These are phyloP conservation scores for Phycomyces blakesleeanus DNA, from an alignment of 192 early-diverging fungal species.

Conservation along the genomic window DNA sequence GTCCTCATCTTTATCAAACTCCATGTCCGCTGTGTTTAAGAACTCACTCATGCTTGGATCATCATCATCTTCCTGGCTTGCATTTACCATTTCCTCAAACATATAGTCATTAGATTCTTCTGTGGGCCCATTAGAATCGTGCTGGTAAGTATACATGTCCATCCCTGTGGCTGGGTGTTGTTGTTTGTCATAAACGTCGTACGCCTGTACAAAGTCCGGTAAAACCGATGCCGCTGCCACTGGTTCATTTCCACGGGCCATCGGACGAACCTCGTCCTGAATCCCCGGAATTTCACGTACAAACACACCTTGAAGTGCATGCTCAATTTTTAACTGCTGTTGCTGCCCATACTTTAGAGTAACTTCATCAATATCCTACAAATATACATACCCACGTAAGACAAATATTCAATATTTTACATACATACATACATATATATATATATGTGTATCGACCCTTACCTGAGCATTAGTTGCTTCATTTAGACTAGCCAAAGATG, in stretches of 20 bases:
- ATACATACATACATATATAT: too few relatives aligned
- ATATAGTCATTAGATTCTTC: conserved; percentile 16
- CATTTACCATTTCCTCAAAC: conserved; percentile 36
- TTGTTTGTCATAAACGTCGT: not conserved
- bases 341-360: not conserved
- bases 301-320: not conserved
- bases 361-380: not conserved
- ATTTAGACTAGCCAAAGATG: conserved; percentile 36
- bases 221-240: not conserved
- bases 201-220: conserved; percentile 5
- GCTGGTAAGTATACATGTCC: conserved; percentile 15
- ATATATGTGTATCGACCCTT: too few relatives aligned
- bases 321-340: not conserved
- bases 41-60: conserved; percentile 27
- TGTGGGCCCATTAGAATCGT: not conserved
- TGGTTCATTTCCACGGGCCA: conserved; percentile 1
- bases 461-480: conserved; percentile 39
- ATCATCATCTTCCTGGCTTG: conserved; percentile 13
- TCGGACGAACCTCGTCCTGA: conserved; percentile 1
- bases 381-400: not conserved
- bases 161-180: not conserved
- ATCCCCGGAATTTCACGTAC: not conserved
- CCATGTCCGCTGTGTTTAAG: conserved; percentile 11
- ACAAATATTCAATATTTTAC: too few relatives aligned
- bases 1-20: conserved; percentile 11